phyloP scores from a whole-genome alignment of 768 basidiomycete species.

The Leccinum olivaceopallidum region DNA sequence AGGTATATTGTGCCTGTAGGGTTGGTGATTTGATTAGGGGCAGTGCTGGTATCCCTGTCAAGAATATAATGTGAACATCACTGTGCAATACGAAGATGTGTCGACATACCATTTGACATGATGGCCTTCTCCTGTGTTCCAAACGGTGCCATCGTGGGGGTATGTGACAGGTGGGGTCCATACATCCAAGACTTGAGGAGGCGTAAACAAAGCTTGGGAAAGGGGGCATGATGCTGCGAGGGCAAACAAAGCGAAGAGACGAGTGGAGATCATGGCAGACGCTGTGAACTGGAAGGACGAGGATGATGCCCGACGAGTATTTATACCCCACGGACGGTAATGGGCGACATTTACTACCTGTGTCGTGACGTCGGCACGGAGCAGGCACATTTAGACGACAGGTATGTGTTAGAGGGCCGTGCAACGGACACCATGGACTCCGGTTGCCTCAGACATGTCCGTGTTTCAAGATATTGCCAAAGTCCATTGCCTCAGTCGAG shows the following conservation, averaged over 20 bases:
- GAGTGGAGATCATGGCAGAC: conserved; percentile 4
- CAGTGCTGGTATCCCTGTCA: conserved; percentile 31
- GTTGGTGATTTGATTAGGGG: conserved; percentile 37
- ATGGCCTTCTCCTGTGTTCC: conserved; percentile 17
- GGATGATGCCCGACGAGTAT: not conserved
- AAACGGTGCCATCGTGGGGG: conserved; percentile 26
- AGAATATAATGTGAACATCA: conserved; percentile 1
- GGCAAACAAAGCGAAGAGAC: conserved; percentile 10
- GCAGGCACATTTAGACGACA: not conserved
- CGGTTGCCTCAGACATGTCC: not conserved
- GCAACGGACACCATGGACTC: not conserved
- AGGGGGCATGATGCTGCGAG: conserved; percentile 14
- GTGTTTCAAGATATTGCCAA: not conserved
- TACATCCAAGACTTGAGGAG: conserved; percentile 20
- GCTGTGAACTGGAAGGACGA: not conserved
- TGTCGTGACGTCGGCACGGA: not conserved
- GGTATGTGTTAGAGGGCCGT: not conserved
- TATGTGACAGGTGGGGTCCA: conserved; percentile 26
- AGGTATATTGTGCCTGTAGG: conserved; percentile 29
- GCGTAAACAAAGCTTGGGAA: not conserved
- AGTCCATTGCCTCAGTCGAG: not conserved
- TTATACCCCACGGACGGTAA: conserved; percentile 3
- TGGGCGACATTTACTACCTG: not conserved
- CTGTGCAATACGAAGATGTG: not conserved
- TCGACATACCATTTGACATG: conserved; percentile 33